Evolutionary conservation across 2,329 filamentous ascomycete species (phyloP).

Genomic region (Cladosporium sp.): DNA sequence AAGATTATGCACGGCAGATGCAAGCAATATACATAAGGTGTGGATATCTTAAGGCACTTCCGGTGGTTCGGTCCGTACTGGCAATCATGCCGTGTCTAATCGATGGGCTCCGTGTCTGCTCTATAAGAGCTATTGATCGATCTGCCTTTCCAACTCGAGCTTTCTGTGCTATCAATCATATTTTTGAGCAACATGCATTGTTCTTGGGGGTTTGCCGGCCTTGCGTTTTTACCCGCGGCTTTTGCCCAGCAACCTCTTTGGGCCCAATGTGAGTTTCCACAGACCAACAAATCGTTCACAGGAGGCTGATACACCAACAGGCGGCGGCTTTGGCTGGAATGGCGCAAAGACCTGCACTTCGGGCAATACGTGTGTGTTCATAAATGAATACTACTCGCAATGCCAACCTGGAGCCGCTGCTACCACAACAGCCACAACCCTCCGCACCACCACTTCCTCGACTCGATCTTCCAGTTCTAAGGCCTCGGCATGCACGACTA

Average conservation of each 20-base stretch:
- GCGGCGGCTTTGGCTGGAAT: constrained; percentile 38
- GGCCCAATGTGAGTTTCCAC: constrained; percentile 34
- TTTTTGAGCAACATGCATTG: neutral
- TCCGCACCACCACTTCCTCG: constrained; percentile 22
- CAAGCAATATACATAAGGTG: neutral
- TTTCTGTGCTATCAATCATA: neutral
- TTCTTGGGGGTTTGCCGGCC: neutral
- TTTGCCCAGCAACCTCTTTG: constrained; percentile 25
- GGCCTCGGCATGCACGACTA: constrained; percentile 6
- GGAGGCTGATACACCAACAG: constrained; percentile 10
- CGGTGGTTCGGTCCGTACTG: constrained; percentile 10
- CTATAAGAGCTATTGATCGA: neutral
- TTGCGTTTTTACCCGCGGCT: neutral
- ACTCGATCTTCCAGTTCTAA: constrained; percentile 20
- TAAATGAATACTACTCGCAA: constrained; percentile 40
- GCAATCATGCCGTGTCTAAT: constrained; percentile 3
- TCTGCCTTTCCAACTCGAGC: neutral
- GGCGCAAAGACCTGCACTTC: constrained; percentile 39
- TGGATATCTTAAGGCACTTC: neutral
- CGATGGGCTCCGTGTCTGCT: constrained; percentile 1
- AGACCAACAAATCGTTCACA: neutral
- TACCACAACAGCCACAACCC: neutral
- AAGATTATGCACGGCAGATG: neutral
- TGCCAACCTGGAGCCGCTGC: constrained; percentile 27
- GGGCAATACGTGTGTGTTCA: constrained; percentile 37